Conservation (phyloP, 2,329 filamentous ascomycete species). For the Calonectria naviculata region DNA sequence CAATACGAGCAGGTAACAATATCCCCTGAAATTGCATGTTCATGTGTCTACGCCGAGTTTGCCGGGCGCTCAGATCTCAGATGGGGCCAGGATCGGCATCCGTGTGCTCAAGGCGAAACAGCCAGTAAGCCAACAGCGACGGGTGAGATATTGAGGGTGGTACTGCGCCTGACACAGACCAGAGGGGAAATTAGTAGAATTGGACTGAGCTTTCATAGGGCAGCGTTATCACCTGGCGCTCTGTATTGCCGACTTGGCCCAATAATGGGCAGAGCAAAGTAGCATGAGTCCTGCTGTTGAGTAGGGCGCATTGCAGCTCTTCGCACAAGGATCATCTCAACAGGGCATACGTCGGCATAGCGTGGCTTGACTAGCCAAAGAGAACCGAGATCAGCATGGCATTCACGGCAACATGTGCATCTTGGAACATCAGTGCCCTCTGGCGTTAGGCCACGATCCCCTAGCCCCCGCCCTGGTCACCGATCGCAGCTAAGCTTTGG, state of each 20-base stretch:
- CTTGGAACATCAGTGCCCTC: constrained; percentile 5
- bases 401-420: constrained; percentile 8
- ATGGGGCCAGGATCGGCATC: constrained; percentile 13
- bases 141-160: constrained; percentile 13
- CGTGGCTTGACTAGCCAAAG: neutral
- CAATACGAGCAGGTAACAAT: constrained; percentile 20
- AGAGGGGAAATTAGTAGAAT: constrained; percentile 18
- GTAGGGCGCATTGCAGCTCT: neutral
- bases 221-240: neutral
- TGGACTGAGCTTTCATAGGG: neutral
- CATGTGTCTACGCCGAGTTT: constrained; percentile 7
- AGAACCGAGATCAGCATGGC: constrained; percentile 12
- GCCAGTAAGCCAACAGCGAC: constrained; percentile 10
- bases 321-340: neutral
- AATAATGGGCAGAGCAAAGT: neutral
- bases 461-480: constrained; percentile 10
- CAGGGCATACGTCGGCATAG: neutral
- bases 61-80: constrained; percentile 16
- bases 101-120: constrained; percentile 25
- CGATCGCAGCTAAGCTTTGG: constrained; percentile 24
- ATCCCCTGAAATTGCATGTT: constrained; percentile 11
- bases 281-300: neutral
- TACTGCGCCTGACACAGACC: constrained; percentile 30
- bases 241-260: neutral
- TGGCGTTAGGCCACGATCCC: constrained; percentile 20